Conservation (phyloP, 1,284 basidiomycete species). For the Microbotryum saponariae region DNA sequence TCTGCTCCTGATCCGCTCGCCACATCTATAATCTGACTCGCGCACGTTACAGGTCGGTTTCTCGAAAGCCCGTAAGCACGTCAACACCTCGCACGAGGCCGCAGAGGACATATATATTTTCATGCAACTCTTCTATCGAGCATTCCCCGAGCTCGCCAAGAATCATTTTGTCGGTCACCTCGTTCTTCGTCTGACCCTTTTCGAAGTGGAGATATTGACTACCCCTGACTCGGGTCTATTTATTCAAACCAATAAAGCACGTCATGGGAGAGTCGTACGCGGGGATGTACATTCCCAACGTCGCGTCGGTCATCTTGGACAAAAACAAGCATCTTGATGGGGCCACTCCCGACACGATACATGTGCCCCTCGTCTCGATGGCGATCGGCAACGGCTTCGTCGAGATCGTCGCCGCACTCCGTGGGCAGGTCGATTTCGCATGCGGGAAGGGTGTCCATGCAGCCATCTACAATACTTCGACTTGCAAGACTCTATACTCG, state of each 20-base stretch:
- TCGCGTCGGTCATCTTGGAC: conserved; percentile 65
- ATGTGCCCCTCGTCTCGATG: conserved; percentile 66
- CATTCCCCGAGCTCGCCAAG: conserved; percentile 35
- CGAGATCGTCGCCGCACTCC: conserved; percentile 47
- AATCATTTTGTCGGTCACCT: conserved; percentile 11
- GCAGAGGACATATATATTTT: conserved; percentile 87
- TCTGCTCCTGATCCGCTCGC: neutral
- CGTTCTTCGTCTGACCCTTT: neutral
- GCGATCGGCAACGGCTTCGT: conserved; percentile 76
- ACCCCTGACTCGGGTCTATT: neutral
- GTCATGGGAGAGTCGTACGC: conserved; percentile 53
- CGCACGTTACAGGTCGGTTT: conserved; percentile 60
- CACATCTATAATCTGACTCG: conserved; percentile 26
- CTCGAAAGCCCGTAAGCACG: conserved; percentile 61
- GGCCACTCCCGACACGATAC: conserved; percentile 39
- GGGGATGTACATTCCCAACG: conserved; percentile 72
- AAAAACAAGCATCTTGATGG: conserved; percentile 52
- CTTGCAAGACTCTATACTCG: too few species aligned
- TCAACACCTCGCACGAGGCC: conserved; percentile 62
- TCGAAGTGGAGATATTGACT: conserved; percentile 1
- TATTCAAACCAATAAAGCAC: conserved; percentile 5
- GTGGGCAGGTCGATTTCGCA: too few species aligned
- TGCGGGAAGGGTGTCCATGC: too few species aligned
- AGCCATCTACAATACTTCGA: too few species aligned
- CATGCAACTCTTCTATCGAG: conserved; percentile 46